These are phyloP conservation scores for Jaminaea rosea DNA, from an alignment of 1,284 basidiomycete species.

Conservation along the genomic window DNA sequence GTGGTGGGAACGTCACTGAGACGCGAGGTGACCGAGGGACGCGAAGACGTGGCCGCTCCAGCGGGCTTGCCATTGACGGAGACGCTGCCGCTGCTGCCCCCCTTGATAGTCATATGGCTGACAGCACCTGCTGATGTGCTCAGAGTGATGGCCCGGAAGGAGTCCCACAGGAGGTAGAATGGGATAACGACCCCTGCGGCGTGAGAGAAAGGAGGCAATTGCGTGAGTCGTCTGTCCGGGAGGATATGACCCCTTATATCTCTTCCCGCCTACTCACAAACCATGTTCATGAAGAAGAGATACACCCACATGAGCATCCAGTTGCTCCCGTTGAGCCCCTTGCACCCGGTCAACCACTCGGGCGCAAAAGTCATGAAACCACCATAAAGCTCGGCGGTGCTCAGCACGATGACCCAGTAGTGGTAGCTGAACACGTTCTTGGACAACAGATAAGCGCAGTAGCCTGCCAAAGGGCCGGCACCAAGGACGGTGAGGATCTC, in stretches of 20 bases:
- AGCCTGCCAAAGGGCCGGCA: conserved; percentile 32
- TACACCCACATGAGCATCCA: conserved; percentile 8
- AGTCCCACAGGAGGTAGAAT: conserved; percentile 8
- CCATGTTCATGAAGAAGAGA: conserved; percentile 9
- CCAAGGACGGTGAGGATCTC: conserved; percentile 34
- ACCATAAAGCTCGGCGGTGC: conserved; percentile 25
- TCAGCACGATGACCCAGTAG: conserved; percentile 31
- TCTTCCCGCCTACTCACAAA: neutral
- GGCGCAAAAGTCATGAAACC: conserved; percentile 44
- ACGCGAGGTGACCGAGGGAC: too few relatives aligned
- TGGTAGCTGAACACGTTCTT: conserved; percentile 23
- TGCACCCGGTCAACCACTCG: conserved; percentile 30
- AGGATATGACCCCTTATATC: too few relatives aligned
- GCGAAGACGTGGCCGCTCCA: too few relatives aligned
- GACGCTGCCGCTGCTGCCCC: neutral
- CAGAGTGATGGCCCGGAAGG: neutral
- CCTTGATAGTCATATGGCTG: neutral
- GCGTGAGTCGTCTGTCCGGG: neutral
- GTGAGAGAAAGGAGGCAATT: too few relatives aligned
- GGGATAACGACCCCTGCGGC: conserved; percentile 10
- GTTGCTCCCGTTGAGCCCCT: conserved; percentile 3
- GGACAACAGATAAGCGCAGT: conserved; percentile 23
- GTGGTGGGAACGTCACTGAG: neutral
- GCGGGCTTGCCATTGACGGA: neutral
- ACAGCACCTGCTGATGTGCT: neutral